Base-by-base conservation (phyloP, 2,329 filamentous ascomycete genomes). In the Eutypa lata region DNA sequence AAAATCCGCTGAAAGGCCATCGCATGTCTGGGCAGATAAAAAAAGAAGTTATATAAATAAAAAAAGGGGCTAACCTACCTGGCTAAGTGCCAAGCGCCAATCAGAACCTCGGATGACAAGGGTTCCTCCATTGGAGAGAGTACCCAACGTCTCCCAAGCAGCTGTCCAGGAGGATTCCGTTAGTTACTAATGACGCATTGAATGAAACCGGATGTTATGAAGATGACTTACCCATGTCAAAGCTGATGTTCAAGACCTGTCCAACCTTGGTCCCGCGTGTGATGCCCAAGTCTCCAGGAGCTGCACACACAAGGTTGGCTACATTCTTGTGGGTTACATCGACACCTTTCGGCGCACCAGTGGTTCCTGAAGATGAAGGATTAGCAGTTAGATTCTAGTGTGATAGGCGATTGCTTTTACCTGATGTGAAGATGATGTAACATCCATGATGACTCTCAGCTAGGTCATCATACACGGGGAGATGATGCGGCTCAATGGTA, bases 101-200 rank as follows among this genome's bases (percentile, higher is more conserved):
- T 72, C 65, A 2, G 76, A 73, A 2, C 76, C 78, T 44, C 81
- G 71, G 42, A 83, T 69, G 45, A 80, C 69, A 44, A 84, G 67
- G 3, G 79, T 83, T 5, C 81, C 81, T 19, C 81, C 81, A 47
- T 83, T 84, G 67, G 80, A 80, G 22, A 84, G 66, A 49, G 75
- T 78, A 1, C 73, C 75, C 8, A 84, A 73, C n/a, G 84, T 79
- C 56, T 84, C 81, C 81, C 82, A 84, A 13, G 81, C 80, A 21
- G 78, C 81, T 82, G 51, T 47, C 46, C 35, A 47, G 35, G 33
- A 26, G 19, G 19, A 19, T 33, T 7, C 18, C 48, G 50, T 46
- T 53, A 54, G 50, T 50, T 35, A 14, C 37, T 46, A 52, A 14
- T 42, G 18, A 3, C 19, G 38, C 53, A 26, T n/a, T 46, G 49